Evolutionary conservation across 2,329 filamentous ascomycete genomes (phyloP), one percentile per base, ranked within the genome.

Genomic region (Fusarium sp.): DNA sequence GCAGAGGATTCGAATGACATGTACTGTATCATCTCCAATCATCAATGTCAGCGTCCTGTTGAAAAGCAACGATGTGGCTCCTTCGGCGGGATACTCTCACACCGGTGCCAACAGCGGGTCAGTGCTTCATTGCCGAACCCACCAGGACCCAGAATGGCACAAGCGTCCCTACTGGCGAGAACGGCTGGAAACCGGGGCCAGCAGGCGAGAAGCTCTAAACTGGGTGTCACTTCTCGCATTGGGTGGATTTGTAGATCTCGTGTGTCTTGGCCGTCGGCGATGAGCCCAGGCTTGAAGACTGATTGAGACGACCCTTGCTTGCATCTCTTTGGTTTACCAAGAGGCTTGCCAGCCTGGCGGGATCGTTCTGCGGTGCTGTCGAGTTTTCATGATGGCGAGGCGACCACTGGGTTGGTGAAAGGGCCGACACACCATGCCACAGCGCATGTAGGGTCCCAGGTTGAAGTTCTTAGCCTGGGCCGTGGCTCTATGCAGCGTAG

Each of bases 41-140:
- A 53, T 66, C 46, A 51, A 53, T 40, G 44, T 55, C 60, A 56
- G 51, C 50, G 46, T 52, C 54, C 46, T 62, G 47, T 56, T 34
- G 46, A 43, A 52, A 68, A 62, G 60, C 61, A 71, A 40, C 60
- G 59, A 65, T 70, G 68, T 71, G 68, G 66, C 55, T 68, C 50
- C 43, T 54, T 68, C 46, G 51, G 59, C 46, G 51, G 59, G 71
- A 67, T 59, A 56, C 61, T 53, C 62, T 70, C 69, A 48, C 48
- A 48, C 62, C 57, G 58, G 71, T 69, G 68, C 71, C 71, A 74
- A 62, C 48, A 60, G 50, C 60, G 63, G 70, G 66, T 60, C 65
- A 68, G 52, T 73, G 68, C 66, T 70, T 46, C 65, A 59, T 65
- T 60, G 31, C 60, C 62, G 62, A 71, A 63, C 44, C 69, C 66